phyloP scores from a whole-genome alignment of 164 flowering plant genomes.

The Magnolia changhungtana region DNA sequence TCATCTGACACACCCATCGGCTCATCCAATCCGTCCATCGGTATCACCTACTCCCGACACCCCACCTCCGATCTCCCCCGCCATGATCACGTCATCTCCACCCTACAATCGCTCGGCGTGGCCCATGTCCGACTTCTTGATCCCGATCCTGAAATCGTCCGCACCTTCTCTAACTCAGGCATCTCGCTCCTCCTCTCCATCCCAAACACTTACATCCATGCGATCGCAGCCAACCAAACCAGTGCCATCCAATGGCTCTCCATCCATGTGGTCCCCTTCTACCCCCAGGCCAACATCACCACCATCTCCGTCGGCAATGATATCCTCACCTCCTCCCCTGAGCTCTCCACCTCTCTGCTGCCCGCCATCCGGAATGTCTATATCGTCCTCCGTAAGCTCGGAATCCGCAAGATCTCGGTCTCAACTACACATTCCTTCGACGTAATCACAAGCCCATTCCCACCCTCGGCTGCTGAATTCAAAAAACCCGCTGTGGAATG shows the following conservation, averaged over 20 bases:
- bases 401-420: conserved; percentile 53
- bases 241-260: conserved; percentile 53
- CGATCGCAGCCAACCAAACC: conserved; percentile 62
- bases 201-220: conserved; percentile 51
- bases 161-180: conserved; percentile 62
- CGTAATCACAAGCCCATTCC: conserved; percentile 51
- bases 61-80: not conserved
- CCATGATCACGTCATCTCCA: conserved; percentile 18
- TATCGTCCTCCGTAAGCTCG: conserved; percentile 44
- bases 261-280: conserved; percentile 61
- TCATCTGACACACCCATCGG: not conserved
- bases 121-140: conserved; percentile 38
- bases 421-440: conserved; percentile 75
- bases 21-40: not conserved
- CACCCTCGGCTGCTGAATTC: conserved; percentile 71
- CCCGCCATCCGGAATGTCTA: conserved; percentile 61
- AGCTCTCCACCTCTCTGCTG: conserved; percentile 34
- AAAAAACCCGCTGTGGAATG: conserved; percentile 31
- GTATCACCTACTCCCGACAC: not conserved
- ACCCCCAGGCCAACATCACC: conserved; percentile 60
- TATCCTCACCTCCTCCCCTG: conserved; percentile 23
- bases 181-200: conserved; percentile 59
- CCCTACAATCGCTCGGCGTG: conserved; percentile 31
- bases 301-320: conserved; percentile 68
- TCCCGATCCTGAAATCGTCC: conserved; percentile 44